Conservation (phyloP, 1,284 basidiomycete species). For the Ganoderma leucocontextum region DNA sequence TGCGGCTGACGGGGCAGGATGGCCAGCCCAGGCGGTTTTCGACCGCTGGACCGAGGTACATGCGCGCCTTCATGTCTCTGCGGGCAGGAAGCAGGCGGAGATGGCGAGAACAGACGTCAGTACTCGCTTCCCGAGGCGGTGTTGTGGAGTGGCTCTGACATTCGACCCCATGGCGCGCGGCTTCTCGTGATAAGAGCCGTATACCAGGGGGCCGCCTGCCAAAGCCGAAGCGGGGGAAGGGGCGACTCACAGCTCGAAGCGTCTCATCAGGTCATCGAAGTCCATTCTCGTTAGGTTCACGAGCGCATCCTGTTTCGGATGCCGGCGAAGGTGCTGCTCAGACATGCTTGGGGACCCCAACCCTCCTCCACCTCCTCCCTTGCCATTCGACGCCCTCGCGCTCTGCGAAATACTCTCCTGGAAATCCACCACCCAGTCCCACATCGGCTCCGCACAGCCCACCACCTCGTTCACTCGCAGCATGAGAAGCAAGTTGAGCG, state of each 20-base stretch:
- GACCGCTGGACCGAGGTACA: slow-evolving; percentile 53
- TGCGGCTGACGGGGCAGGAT: slow-evolving; percentile 42
- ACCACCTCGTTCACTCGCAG: slow-evolving; percentile 65
- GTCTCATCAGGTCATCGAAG: slow-evolving; percentile 61
- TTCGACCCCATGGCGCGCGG: slow-evolving; percentile 12
- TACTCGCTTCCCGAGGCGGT: slow-evolving; percentile 5
- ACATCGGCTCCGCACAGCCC: slow-evolving; percentile 76
- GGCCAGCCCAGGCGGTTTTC: slow-evolving; percentile 58
- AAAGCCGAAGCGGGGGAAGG: slow-evolving; percentile 12
- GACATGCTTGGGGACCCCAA: neutral
- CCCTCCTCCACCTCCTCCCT: neutral
- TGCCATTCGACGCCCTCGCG: neutral
- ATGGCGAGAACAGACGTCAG: slow-evolving; percentile 19
- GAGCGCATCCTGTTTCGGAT: slow-evolving; percentile 48
- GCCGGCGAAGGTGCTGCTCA: slow-evolving; percentile 22
- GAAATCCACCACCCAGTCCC: slow-evolving; percentile 70
- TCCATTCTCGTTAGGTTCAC: slow-evolving; percentile 60
- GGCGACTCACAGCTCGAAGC: slow-evolving; percentile 65
- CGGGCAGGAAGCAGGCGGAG: slow-evolving; percentile 9
- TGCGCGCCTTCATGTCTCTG: slow-evolving; percentile 72
- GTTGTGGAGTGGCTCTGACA: slow-evolving; percentile 14
- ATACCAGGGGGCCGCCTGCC: slow-evolving; percentile 15
- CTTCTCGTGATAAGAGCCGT: slow-evolving; percentile 13
- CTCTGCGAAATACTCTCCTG: slow-evolving; percentile 43
- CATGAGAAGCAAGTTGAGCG: slow-evolving; percentile 66